Evolutionary conservation across 116 monocot species (phyloP).

Genomic region (Phalaenopsis hybrid): DNA sequence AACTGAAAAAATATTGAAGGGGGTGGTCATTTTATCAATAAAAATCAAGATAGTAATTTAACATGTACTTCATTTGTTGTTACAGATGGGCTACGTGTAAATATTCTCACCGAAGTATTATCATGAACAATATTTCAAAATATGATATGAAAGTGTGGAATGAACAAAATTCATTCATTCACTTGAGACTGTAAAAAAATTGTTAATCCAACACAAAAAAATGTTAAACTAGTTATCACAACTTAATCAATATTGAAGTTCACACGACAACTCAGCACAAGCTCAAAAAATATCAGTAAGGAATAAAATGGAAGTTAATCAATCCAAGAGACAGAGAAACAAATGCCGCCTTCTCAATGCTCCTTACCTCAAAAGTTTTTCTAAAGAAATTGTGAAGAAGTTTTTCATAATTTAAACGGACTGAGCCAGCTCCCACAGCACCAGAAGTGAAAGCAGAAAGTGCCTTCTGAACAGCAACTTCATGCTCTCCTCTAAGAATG

Average conservation of each 20-base stretch:
- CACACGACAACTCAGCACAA: not conserved
- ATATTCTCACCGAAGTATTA: too few species aligned
- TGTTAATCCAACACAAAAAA: not conserved
- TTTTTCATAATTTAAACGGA: conserved; percentile 72
- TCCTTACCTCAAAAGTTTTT: conserved; percentile 75
- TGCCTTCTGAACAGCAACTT: conserved; percentile 69
- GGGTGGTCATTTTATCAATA: too few species aligned
- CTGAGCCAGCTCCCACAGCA: conserved; percentile 79
- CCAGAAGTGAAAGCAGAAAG: conserved; percentile 54
- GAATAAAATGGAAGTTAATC: not conserved
- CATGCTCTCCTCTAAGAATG: conserved; percentile 67
- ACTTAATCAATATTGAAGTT: not conserved
- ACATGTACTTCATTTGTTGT: too few species aligned
- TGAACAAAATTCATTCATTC: too few species aligned
- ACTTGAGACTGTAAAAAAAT: too few species aligned
- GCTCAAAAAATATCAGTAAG: not conserved
- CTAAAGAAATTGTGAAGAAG: conserved; percentile 60
- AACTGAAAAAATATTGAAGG: too few species aligned
- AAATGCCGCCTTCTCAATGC: not conserved
- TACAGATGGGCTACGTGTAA: too few species aligned
- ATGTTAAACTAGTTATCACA: not conserved
- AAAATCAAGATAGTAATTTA: too few species aligned
- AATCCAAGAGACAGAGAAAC: not conserved
- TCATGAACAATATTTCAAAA: too few species aligned
- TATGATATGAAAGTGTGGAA: too few species aligned